A percentile compares a stretch with the other conserved stretches of the same genome.
phyloP scores from a whole-genome alignment of 2,329 filamentous ascomycete species.

The Colletotrichum lini region DNA sequence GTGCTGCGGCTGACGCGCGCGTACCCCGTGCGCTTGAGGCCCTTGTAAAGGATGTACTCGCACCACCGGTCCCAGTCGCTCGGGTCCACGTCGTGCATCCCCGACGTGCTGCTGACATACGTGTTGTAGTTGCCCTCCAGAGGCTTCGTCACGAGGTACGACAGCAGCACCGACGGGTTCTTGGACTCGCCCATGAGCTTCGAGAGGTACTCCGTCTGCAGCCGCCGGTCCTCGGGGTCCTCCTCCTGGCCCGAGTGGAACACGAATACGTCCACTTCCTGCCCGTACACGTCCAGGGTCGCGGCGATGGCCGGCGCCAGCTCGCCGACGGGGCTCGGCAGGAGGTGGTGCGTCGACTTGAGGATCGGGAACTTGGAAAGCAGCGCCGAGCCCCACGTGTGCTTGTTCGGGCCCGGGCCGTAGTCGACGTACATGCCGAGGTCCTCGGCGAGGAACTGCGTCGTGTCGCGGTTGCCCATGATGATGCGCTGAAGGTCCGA shows the following conservation, averaged over 20 bases:
- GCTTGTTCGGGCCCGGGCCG: constrained; percentile 97
- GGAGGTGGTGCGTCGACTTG: constrained; percentile 95
- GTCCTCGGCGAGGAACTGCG: constrained; percentile 94
- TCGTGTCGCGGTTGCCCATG: constrained; percentile 98
- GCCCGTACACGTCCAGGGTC: constrained; percentile 93
- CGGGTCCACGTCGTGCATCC: constrained; percentile 95
- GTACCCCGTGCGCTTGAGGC: constrained; percentile 87
- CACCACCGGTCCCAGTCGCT: constrained; percentile 98
- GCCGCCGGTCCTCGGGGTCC: constrained; percentile 89
- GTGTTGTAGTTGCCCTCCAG: constrained; percentile 96
- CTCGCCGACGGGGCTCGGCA: constrained; percentile 94
- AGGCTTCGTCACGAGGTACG: constrained; percentile 93
- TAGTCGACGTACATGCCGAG: constrained; percentile 99
- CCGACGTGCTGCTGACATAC: constrained; percentile 87
- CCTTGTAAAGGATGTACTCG: constrained; percentile 98
- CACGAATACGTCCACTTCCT: constrained; percentile 92
- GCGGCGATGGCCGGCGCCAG: constrained; percentile 96
- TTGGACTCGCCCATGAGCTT: constrained; percentile 87
- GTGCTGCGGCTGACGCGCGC: constrained; percentile 89
- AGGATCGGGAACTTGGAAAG: constrained; percentile 98
- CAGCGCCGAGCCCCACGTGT: constrained; percentile 95
- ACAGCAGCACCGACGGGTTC: constrained; percentile 87
- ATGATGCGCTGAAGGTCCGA: constrained; percentile 97
- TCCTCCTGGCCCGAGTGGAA: constrained; percentile 99
- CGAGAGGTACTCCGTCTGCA: constrained; percentile 89